Base-by-base conservation (phyloP, 75 land plant genomes). In the Cunninghamia lanceolata region DNA sequence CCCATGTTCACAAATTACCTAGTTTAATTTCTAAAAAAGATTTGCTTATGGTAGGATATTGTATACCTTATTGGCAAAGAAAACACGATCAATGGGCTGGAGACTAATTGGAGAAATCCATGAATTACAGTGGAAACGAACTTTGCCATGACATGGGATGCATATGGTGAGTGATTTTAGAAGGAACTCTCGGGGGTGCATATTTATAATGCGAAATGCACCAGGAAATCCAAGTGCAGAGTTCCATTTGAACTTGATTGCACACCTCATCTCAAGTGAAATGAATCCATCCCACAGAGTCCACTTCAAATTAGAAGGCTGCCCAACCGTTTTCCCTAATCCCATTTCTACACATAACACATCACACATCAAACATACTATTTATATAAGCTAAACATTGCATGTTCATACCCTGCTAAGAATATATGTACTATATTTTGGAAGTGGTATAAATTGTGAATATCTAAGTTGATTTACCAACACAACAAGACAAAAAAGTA, bases 11-110 rank as follows among this genome's bases (percentile, higher is more conserved):
- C 0, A 0, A 54, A 14, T 3, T 3, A 54, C 13, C 59, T 0
- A 1, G 2, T 14, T 14, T 1, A 54, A 3, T 14, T 54, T 3
- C 17, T 54, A 10, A 54, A 54, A 1, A 54, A 5, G 17, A 13
- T 54, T 13, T 14, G 59, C 0, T 14, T 13, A 54, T 54, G 13
- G 13, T 0, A 16, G 59, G 17, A 0, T 54, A 13, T 14, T 13
- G 17, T 10, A 14, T 10, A 54, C 59, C 59, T 54, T 4, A 54
- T 54, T 54, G 17, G 59, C 59, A 10, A 97, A 97, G 95, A 97
- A 94, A 16, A 97, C 85, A 10, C 99, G 97, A 19, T 93, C 90
- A 42, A 87, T 83, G 16, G 83, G 88, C 86, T 88, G 90, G 14
- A 88, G 86, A 47, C 80, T 73, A 9, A 76, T 86, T 7, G 94